These are phyloP conservation scores for Trichoderma virens DNA, from an alignment of 495 filamentous ascomycete genomes.

Conservation along the genomic window DNA sequence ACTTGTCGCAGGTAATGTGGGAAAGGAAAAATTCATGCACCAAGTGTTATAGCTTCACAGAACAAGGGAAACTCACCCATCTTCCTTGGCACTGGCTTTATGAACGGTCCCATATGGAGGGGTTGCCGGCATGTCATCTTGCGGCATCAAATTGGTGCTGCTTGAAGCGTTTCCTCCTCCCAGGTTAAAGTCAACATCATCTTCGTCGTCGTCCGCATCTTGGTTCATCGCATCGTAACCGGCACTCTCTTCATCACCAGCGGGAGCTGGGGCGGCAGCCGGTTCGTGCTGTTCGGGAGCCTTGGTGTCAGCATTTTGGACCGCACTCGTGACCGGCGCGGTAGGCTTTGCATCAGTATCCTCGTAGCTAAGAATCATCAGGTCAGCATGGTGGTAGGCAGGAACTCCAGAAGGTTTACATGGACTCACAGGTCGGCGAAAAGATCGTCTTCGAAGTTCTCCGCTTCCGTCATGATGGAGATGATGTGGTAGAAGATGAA, in stretches of 20 bases:
- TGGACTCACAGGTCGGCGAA: constrained; percentile 89
- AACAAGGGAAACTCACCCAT: constrained; percentile 72
- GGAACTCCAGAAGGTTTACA: background rate
- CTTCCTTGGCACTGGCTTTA: constrained; percentile 81
- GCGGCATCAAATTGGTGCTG: background rate
- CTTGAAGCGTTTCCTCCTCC: constrained; percentile 31
- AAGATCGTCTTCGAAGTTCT: constrained; percentile 93
- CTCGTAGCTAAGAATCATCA: constrained; percentile 60
- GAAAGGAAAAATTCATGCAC: constrained; percentile 18
- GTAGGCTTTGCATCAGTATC: constrained; percentile 54
- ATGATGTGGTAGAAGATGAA: background rate
- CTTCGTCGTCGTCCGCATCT: constrained; percentile 48
- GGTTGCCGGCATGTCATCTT: constrained; percentile 4
- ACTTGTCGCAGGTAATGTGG: constrained; percentile 12
- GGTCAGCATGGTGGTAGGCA: constrained; percentile 1
- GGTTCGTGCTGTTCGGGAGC: constrained; percentile 26
- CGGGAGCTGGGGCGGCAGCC: constrained; percentile 19
- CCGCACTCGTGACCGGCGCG: background rate
- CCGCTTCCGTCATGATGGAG: constrained; percentile 68
- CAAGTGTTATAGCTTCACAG: background rate
- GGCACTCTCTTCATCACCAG: constrained; percentile 32
- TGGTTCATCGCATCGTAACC: constrained; percentile 39
- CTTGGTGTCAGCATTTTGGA: constrained; percentile 27
- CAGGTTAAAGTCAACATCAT: constrained; percentile 54
- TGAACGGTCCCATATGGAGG: constrained; percentile 25